phyloP scores from a whole-genome alignment of 1,284 basidiomycete genomes.

The Ustilago loliicola region DNA sequence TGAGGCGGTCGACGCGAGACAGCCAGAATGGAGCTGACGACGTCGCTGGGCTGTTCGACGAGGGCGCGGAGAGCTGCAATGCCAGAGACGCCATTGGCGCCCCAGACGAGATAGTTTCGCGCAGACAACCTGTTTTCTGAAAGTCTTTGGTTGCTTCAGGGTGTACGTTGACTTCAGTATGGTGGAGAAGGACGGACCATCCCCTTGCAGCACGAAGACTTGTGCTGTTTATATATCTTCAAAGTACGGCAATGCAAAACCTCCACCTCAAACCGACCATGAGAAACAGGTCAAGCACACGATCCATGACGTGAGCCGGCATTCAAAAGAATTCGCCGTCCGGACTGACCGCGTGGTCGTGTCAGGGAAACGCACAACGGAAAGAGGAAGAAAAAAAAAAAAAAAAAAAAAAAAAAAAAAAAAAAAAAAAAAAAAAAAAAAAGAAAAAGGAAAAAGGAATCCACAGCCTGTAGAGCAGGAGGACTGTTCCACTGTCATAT shows the following conservation, averaged over 20 bases:
- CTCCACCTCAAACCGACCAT: too few relatives aligned
- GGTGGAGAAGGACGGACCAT: too few relatives aligned
- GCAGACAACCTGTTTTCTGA: conserved; percentile 21
- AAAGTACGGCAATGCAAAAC: conserved; percentile 20
- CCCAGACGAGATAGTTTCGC: conserved; percentile 43
- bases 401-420: too few relatives aligned
- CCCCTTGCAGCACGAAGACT: too few relatives aligned
- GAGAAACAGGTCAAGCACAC: not conserved
- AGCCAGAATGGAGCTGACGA: conserved; percentile 31
- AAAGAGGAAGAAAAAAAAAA: too few relatives aligned
- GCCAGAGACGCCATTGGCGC: conserved; percentile 47
- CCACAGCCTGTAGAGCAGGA: too few relatives aligned
- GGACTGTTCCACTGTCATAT: too few relatives aligned
- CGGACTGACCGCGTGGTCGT: not conserved
- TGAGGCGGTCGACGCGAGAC: conserved; percentile 42
- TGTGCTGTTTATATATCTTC: too few relatives aligned
- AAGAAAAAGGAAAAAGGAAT: too few relatives aligned
- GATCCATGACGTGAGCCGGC: conserved; percentile 14
- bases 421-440: too few relatives aligned
- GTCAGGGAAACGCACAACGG: too few relatives aligned
- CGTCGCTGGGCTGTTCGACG: conserved; percentile 30
- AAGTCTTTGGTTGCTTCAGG: not conserved
- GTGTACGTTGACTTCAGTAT: not conserved
- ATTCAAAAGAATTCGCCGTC: not conserved
- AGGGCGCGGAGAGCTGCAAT: conserved; percentile 46